These are phyloP conservation scores for Solanum aculeatissimum DNA, from an alignment of 305 asterid genomes.

Conservation along the genomic window DNA sequence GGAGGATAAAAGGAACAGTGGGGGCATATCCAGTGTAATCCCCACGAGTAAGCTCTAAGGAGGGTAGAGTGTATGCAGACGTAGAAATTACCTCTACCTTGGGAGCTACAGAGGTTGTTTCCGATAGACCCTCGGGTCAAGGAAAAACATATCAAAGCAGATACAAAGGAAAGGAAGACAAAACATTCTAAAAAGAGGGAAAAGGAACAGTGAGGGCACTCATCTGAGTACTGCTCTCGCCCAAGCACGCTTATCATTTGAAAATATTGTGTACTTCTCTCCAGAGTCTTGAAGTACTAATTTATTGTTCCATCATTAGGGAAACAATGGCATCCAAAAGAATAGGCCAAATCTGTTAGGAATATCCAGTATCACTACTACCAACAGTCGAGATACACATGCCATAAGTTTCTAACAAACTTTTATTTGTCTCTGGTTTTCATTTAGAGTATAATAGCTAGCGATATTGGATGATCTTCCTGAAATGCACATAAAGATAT, in stretches of 20 bases:
- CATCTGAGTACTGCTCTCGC: conserved; percentile 2
- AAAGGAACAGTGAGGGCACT: neutral
- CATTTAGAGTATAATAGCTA: neutral
- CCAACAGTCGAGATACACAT: neutral
- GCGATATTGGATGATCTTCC: neutral
- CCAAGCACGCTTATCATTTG: neutral
- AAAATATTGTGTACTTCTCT: neutral
- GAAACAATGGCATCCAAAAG: neutral
- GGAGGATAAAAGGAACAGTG: neutral
- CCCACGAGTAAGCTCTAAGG: neutral
- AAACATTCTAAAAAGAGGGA: neutral
- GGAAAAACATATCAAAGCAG: neutral
- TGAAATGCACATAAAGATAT: neutral
- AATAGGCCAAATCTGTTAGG: neutral
- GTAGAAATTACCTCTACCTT: neutral
- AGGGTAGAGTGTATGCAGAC: neutral
- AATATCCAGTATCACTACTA: conserved; percentile 2
- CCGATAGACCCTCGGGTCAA: neutral
- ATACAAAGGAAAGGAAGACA: neutral
- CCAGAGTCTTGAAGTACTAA: neutral
- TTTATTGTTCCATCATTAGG: neutral
- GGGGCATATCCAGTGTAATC: neutral
- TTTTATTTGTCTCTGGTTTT: neutral
- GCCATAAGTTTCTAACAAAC: neutral
- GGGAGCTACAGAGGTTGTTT: neutral